A percentile compares a stretch with the other conserved stretches of the same genome.
These are phyloP conservation scores for Cylindricascospora bacillispora DNA, from an alignment of 1,139 yeast genomes.

Conservation along the genomic window DNA sequence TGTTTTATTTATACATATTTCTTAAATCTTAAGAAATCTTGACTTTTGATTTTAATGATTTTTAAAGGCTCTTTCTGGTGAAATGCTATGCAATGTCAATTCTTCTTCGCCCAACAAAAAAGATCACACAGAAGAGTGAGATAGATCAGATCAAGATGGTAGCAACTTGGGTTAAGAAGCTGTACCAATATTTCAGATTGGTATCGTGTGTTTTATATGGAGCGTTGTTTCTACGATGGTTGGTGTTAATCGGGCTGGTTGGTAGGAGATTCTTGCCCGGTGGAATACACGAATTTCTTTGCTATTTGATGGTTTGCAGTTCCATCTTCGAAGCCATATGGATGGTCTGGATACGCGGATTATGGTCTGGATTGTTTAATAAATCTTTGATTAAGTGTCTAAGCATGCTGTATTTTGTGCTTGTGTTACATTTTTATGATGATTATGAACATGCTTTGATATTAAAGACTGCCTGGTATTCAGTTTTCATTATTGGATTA, in stretches of 20 bases:
- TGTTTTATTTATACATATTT: no score
- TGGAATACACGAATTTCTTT: constrained; percentile 56
- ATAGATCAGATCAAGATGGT: background rate
- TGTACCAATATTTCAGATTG: constrained; percentile 21
- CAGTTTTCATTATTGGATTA: constrained; percentile 22
- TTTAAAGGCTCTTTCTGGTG: no score
- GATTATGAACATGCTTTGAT: constrained; percentile 30
- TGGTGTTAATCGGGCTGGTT: constrained; percentile 45
- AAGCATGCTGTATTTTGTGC: constrained; percentile 35
- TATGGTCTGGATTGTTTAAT: constrained; percentile 7
- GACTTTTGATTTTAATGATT: no score
- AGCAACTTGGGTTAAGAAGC: constrained; percentile 4
- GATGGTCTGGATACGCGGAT: constrained; percentile 14
- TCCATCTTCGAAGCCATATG: constrained; percentile 16
- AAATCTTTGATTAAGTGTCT: constrained; percentile 28
- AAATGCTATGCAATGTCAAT: no score
- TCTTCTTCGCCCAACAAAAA: no score
- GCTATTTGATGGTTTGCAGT: constrained; percentile 17
- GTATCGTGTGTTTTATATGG: constrained; percentile 36
- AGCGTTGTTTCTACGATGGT: constrained; percentile 39
- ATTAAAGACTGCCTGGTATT: constrained; percentile 24
- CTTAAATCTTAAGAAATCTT: no score
- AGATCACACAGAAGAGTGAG: background rate
- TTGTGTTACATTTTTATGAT: constrained; percentile 34
- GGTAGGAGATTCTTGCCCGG: constrained; percentile 53